These are phyloP conservation scores for Chlorella ohadii DNA, from an alignment of 139 green algal species.

Conservation along the genomic window DNA sequence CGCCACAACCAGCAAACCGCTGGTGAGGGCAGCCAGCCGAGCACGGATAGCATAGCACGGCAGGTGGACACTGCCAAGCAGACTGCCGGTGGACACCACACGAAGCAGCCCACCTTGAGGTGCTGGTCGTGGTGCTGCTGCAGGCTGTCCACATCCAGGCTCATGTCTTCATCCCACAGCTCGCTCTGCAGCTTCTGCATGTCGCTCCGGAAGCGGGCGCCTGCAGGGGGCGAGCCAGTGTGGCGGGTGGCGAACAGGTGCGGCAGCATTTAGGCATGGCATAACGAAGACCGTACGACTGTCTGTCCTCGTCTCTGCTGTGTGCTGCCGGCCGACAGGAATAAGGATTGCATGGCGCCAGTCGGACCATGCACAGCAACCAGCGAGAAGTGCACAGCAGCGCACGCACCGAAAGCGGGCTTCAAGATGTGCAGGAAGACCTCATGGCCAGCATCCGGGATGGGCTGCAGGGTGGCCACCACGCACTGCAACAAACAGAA, in stretches of 20 bases:
- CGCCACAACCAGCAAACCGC: too few relatives aligned
- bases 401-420: background rate
- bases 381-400: background rate
- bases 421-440: background rate
- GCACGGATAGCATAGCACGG: too few relatives aligned
- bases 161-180: slow-evolving; percentile 19
- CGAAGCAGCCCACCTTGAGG: background rate
- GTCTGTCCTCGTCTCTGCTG: too few relatives aligned
- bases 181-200: slow-evolving; percentile 15
- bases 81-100: too few relatives aligned
- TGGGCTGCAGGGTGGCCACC: slow-evolving; percentile 8
- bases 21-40: too few relatives aligned
- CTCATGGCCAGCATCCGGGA: slow-evolving; percentile 12
- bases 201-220: background rate
- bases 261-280: too few relatives aligned
- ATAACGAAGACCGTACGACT: too few relatives aligned
- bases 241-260: too few relatives aligned
- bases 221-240: slow-evolving; percentile 4
- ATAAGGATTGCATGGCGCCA: too few relatives aligned
- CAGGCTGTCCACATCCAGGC: slow-evolving; percentile 9
- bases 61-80: too few relatives aligned
- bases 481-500: slow-evolving; percentile 12
- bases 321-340: too few relatives aligned
- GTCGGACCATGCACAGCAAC: too few relatives aligned
- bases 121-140: background rate